Percentiles rank a stretch among this genome's conserved stretches.
phyloP scores from a whole-genome alignment of 2,329 filamentous ascomycete species.

The Pleoardoris graminearum region DNA sequence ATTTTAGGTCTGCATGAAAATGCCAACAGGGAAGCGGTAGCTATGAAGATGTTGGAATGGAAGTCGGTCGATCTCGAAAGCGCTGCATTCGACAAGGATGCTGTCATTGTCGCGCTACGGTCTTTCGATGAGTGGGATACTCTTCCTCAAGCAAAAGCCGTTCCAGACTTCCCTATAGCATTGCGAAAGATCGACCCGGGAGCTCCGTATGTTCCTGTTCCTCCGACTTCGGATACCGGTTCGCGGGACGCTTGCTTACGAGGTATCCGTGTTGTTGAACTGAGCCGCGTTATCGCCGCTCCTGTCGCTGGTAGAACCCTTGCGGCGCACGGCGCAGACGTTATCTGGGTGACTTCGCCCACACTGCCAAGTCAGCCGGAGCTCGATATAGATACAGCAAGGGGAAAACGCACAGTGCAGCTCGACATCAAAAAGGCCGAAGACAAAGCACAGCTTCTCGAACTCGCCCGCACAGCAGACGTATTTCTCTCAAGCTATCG shows the following conservation, averaged over 20 bases:
- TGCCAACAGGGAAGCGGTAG: conserved; percentile 48
- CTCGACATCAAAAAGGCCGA: conserved; percentile 53
- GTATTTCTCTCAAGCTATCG: conserved; percentile 60
- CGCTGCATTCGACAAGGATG: conserved; percentile 45
- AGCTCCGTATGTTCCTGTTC: conserved; percentile 18
- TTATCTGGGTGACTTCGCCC: conserved; percentile 52
- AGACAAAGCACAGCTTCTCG: conserved; percentile 47
- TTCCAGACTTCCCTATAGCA: conserved; percentile 53
- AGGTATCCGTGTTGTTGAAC: conserved; percentile 48
- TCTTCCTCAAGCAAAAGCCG: conserved; percentile 51
- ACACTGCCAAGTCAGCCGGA: conserved; percentile 48
- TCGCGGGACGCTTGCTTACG: conserved; percentile 39
- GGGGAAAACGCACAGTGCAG: conserved; percentile 53
- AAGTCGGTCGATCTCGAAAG: conserved; percentile 55
- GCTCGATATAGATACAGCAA: conserved; percentile 49
- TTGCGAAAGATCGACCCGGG: conserved; percentile 42
- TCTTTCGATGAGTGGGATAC: conserved; percentile 57
- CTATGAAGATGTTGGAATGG: conserved; percentile 47
- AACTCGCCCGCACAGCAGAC: conserved; percentile 55
- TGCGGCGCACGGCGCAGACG: conserved; percentile 52
- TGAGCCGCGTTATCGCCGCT: conserved; percentile 52
- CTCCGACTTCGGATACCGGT: neutral
- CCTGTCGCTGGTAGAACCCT: conserved; percentile 49
- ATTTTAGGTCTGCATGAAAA: conserved; percentile 48
- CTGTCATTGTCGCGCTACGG: conserved; percentile 56